Evolutionary conservation across 2,329 filamentous ascomycete species (phyloP).

Genomic region (Tolypocladium guangdongense): DNA sequence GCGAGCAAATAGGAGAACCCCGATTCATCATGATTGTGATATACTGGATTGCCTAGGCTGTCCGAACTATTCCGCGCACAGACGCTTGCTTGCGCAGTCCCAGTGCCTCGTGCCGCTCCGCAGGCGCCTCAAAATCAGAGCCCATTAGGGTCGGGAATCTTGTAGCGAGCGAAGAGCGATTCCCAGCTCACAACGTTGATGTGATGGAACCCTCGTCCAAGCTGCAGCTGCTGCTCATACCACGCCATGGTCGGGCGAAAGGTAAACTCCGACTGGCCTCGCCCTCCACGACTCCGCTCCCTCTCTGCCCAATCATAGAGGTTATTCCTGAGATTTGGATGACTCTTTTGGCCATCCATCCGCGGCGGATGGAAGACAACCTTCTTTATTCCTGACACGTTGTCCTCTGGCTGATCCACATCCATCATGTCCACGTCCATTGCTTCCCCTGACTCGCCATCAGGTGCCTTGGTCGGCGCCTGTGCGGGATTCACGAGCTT

Average conservation of each 20-base stretch:
- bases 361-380: conserved; percentile 38
- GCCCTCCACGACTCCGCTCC: not conserved
- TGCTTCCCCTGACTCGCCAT: not conserved
- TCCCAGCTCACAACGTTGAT: conserved; percentile 34
- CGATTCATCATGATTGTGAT: not conserved
- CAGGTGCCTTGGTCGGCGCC: conserved; percentile 1
- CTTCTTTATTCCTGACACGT: conserved; percentile 11
- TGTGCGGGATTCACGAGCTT: conserved; percentile 14
- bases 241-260: conserved; percentile 39
- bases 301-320: conserved; percentile 28
- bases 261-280: conserved; percentile 17
- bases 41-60: not conserved
- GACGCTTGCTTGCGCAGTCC: too few relatives aligned
- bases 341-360: conserved; percentile 7
- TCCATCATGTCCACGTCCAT: conserved; percentile 9
- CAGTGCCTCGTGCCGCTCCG: not conserved
- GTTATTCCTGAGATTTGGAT: conserved; percentile 29
- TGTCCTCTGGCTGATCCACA: conserved; percentile 9
- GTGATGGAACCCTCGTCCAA: conserved; percentile 39
- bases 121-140: not conserved
- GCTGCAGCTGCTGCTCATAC: conserved; percentile 35
- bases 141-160: conserved; percentile 14
- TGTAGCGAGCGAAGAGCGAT: conserved; percentile 22
- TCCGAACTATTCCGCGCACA: not conserved
- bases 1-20: not conserved